These are phyloP conservation scores for Forsythia suspensa DNA, from an alignment of 257 asterid species.

Conservation along the genomic window DNA sequence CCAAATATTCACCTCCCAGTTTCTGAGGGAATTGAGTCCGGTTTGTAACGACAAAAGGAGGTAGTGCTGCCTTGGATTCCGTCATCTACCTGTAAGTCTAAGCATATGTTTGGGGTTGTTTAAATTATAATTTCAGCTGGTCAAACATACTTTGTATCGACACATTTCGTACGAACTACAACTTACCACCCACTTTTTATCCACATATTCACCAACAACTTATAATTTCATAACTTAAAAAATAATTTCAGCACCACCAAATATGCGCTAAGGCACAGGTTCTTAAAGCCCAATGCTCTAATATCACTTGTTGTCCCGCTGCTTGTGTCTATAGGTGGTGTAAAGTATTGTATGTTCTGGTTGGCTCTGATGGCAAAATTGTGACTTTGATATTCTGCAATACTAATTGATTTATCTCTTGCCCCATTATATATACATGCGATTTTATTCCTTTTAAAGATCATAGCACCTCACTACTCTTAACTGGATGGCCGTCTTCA, in stretches of 20 bases:
- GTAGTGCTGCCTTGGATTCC: background rate
- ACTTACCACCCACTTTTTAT: too few species aligned
- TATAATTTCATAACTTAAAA: too few species aligned
- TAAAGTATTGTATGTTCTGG: background rate
- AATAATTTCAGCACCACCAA: too few species aligned
- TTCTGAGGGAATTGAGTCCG: background rate
- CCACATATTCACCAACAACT: too few species aligned
- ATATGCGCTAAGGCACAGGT: background rate
- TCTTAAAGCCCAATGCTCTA: background rate
- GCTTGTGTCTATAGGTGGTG: background rate
- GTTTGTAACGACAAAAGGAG: background rate
- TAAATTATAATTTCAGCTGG: too few species aligned
- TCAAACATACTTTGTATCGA: too few species aligned
- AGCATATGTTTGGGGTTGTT: too few species aligned
- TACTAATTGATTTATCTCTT: background rate
- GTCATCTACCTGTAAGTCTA: background rate
- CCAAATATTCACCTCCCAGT: background rate
- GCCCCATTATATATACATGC: background rate
- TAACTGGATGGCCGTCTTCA: background rate
- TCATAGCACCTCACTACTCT: background rate
- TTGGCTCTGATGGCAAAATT: background rate
- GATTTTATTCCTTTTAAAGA: background rate
- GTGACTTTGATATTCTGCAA: background rate
- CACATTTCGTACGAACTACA: too few species aligned
- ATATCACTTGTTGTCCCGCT: background rate